Evolutionary conservation across 2,329 filamentous ascomycete genomes (phyloP).

Genomic region (Cladophialophora chaetospira): DNA sequence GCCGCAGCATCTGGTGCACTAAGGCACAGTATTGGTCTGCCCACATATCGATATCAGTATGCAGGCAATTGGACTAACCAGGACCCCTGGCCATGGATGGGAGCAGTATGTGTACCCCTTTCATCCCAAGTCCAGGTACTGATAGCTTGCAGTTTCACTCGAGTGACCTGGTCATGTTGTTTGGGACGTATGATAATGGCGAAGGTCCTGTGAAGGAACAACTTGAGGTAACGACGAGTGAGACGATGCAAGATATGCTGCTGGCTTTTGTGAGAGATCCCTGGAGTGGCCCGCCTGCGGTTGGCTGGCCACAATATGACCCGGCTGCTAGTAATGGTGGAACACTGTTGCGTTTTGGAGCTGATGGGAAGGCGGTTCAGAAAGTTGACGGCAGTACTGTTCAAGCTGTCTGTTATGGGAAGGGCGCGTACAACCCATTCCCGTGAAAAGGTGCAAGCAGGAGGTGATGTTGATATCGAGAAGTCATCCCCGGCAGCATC

Average conservation of each 20-base stretch:
- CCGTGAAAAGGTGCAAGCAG: no score
- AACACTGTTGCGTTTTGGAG: background rate
- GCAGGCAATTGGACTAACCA: constrained; percentile 47
- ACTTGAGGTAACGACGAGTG: constrained; percentile 28
- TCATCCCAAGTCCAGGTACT: background rate
- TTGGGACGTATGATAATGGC: constrained; percentile 42
- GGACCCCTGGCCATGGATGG: constrained; percentile 43
- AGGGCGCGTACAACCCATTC: background rate
- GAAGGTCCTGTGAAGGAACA: background rate
- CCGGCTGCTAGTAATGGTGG: background rate
- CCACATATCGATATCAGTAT: constrained; percentile 46
- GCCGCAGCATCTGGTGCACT: background rate
- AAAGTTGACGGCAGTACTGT: background rate
- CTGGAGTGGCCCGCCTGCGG: constrained; percentile 9
- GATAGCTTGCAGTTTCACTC: constrained; percentile 39
- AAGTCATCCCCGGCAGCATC: no score
- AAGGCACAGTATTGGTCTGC: constrained; percentile 30
- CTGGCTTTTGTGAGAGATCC: constrained; percentile 33
- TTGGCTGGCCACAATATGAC: constrained; percentile 21
- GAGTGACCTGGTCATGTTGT: constrained; percentile 42
- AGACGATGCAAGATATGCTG: constrained; percentile 34
- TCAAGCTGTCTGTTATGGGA: background rate
- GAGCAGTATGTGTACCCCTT: constrained; percentile 34
- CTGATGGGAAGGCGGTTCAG: background rate
- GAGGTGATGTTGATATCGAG: no score